These are phyloP conservation scores for Neocucurbitaria cava DNA, from an alignment of 2,329 filamentous ascomycete genomes.

Conservation along the genomic window DNA sequence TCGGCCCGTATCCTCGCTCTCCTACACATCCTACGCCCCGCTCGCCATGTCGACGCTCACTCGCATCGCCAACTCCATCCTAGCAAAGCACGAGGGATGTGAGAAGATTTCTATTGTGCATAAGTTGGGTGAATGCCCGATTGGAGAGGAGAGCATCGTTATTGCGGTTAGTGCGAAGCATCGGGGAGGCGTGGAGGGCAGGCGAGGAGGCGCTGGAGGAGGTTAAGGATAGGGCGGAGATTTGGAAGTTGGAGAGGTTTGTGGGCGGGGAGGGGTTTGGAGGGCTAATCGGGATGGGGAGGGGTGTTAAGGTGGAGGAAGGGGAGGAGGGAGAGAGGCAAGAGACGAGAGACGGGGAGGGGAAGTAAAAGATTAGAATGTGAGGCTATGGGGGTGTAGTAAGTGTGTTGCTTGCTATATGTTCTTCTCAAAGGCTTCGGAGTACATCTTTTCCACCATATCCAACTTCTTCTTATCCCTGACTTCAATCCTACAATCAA, in stretches of 20 bases:
- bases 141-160: conserved; percentile 92
- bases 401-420: neutral
- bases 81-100: conserved; percentile 68
- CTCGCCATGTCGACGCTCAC: conserved; percentile 74
- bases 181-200: conserved; percentile 81
- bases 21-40: conserved; percentile 76
- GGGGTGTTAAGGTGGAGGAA: conserved; percentile 58
- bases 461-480: too few species aligned
- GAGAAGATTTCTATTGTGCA: conserved; percentile 81
- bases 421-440: too few species aligned
- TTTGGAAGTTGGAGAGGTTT: conserved; percentile 96
- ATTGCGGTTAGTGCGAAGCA: conserved; percentile 87
- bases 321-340: conserved; percentile 9
- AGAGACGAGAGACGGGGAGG: too few species aligned
- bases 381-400: neutral
- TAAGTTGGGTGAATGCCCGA: conserved; percentile 81
- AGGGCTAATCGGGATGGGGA: conserved; percentile 82
- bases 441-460: too few species aligned
- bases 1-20: conserved; percentile 75
- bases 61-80: conserved; percentile 65
- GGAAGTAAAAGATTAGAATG: too few species aligned
- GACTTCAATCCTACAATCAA: too few species aligned
- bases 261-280: conserved; percentile 80
- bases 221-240: conserved; percentile 86
- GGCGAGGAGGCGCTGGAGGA: conserved; percentile 89